These are phyloP conservation scores for Alternaria gansuensis DNA, from an alignment of 2,329 filamentous ascomycete species.

Conservation along the genomic window DNA sequence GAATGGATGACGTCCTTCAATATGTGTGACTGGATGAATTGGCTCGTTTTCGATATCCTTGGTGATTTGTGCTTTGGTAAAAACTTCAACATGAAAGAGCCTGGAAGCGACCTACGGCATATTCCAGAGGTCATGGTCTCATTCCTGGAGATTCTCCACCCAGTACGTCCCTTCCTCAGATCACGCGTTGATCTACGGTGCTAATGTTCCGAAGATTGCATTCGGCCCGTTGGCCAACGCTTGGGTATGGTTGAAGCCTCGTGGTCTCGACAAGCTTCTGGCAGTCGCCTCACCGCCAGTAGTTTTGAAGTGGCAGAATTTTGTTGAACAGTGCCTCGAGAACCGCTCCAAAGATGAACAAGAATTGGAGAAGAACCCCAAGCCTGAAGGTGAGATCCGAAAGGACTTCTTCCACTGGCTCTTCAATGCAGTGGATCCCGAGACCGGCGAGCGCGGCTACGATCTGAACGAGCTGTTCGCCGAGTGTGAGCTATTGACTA, in stretches of 20 bases:
- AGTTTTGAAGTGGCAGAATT: constrained; percentile 27
- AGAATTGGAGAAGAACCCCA: constrained; percentile 25
- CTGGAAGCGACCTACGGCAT: constrained; percentile 31
- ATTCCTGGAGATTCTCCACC: constrained; percentile 31
- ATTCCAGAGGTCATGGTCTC: constrained; percentile 33
- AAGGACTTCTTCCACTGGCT: constrained; percentile 58
- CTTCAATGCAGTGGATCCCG: constrained; percentile 53
- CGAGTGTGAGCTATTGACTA: constrained; percentile 34
- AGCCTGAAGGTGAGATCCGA: constrained; percentile 30
- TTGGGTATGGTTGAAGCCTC: constrained; percentile 38
- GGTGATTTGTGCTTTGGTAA: constrained; percentile 55
- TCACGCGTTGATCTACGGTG: not conserved
- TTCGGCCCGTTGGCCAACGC: constrained; percentile 16
- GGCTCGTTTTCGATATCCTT: constrained; percentile 58
- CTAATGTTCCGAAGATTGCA: constrained; percentile 9
- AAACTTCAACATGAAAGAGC: constrained; percentile 48
- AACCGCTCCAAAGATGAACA: constrained; percentile 24
- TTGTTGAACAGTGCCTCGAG: constrained; percentile 30
- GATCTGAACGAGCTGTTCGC: constrained; percentile 52
- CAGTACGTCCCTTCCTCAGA: constrained; percentile 19
- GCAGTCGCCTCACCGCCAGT: constrained; percentile 24
- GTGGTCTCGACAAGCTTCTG: constrained; percentile 33
- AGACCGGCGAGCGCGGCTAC: constrained; percentile 50
- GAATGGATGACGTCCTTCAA: constrained; percentile 28
- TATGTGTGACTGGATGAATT: constrained; percentile 40